Base-by-base conservation (phyloP, 192 early-diverging fungal species). In the Thamnidium elegans region DNA sequence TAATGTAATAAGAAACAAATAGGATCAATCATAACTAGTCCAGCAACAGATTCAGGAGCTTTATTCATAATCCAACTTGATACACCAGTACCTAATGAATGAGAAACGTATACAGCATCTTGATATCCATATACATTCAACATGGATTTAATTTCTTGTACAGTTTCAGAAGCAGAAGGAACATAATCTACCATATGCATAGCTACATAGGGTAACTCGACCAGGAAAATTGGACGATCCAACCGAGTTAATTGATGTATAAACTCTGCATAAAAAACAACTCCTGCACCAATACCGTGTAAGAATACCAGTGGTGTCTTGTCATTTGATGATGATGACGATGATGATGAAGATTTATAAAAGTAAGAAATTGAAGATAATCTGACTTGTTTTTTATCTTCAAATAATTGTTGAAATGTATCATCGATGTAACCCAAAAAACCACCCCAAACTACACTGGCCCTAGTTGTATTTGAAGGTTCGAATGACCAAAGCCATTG, bases 281-380 rank as follows among this genome's bases (percentile, higher is more conserved):
- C 48, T 11, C 89, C 87, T 52, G 81, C 69, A 10, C 86, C 88
- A 53, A 90, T 81, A 9, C 89, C 89, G 67, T 89, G 89, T 13
- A 89, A 82, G 48, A 88, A 88, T 0, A 90, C 78, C 30, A 90
- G 65, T 1, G 89, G 87, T 14, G 73, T 67, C n/a, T 23, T 73
- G 47, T n/a, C 60, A 47, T n/a, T 73, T 54, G 31, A 53, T 53
- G 55, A 19, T 32, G 51, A 53, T 11, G n/a, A n/a, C 26, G 26
- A 26, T 50, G 32, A 54, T 48, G 55, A 20, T 21, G 51, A 53
- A 7, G 46, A 55, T 55, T 39, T 60, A 20, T 32, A 50, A 36
- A 20, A 47, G 43, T 31, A 23, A 56, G 13, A 58, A 19, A 20
- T 13, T 39, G 34, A 17, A 20, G 31, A 32, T 55, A 31, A 31